Conservation (phyloP, 2,329 filamentous ascomycete genomes). For the Anthostomella pinea region DNA sequence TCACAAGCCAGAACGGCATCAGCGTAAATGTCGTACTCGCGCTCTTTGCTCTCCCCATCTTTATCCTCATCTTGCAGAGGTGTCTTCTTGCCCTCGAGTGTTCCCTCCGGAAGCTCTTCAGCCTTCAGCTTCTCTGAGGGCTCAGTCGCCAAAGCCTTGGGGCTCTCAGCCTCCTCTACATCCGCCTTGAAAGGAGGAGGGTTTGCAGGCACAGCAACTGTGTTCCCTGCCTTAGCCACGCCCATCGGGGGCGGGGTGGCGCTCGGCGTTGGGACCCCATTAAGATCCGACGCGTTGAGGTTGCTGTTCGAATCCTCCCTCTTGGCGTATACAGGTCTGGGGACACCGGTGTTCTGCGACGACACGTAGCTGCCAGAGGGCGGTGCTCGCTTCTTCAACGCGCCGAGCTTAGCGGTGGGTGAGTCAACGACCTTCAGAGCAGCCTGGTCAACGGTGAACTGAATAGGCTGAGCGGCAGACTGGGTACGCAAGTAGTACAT, state of each 20-base stretch:
- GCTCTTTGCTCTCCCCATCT: conserved; percentile 66
- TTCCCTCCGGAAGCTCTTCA: conserved; percentile 62
- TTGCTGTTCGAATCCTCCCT: conserved; percentile 45
- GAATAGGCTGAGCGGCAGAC: conserved; percentile 93
- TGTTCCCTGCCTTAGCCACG: conserved; percentile 40
- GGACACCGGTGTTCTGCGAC: conserved; percentile 57
- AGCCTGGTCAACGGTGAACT: conserved; percentile 98
- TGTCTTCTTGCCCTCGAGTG: conserved; percentile 49
- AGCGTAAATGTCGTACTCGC: conserved; percentile 92
- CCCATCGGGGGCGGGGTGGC: conserved; percentile 59
- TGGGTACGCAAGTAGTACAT: conserved; percentile 99
- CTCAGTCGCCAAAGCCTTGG: conserved; percentile 73
- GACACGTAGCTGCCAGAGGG: conserved; percentile 56
- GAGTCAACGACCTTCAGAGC: conserved; percentile 84
- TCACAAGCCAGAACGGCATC: conserved; percentile 86
- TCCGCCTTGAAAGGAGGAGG: conserved; percentile 74
- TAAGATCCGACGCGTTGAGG: conserved; percentile 40
- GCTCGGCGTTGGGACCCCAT: conserved; percentile 67
- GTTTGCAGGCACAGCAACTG: conserved; percentile 57
- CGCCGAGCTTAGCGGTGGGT: conserved; percentile 62
- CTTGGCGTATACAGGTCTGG: conserved; percentile 64
- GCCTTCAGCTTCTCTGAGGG: conserved; percentile 59
- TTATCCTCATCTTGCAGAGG: conserved; percentile 68
- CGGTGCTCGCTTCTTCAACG: conserved; percentile 67
- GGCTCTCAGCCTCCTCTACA: conserved; percentile 71